Base-by-base conservation (phyloP, 352 stramenopile species). In the Phytophthora pisi region DNA sequence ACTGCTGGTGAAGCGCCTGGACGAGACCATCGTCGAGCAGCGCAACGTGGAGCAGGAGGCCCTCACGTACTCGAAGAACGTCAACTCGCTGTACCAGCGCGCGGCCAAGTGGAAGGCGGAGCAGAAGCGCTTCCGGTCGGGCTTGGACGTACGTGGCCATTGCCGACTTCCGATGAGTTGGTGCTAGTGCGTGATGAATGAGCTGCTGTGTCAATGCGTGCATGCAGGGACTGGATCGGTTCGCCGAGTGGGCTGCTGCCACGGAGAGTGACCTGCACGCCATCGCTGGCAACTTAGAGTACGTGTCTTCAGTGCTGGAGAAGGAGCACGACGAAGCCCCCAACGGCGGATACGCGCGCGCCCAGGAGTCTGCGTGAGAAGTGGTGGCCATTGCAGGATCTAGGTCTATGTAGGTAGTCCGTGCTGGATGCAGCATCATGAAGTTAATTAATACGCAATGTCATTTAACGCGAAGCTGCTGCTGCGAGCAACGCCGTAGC, bases 241-340 rank as follows among this genome's bases (percentile, higher is more conserved):
- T 92, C 68, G 77, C 76, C 13, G 72, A 80, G 36, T 92, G 84
- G 84, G 81, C 84, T 10, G 65, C 53, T 2, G 43, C 62, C 18
- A 75, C 76, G 0, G 81, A 92, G 55, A 72, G 43, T 11, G 78
- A 87, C 55, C 61, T 92, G 46, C 76, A 81, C 38, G 68, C 63
- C 4, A 79, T 92, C 47, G 78, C 84, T 46, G 78, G 81, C 13
- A 92, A 92, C 36, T 64, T 90, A 24, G 84, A 92, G 62, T 90
- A 92, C 57, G 79, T 92, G 15, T 85, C 69, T 55, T 66, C 80
- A 11, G 84, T 92, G 40, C 71, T 92, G 40, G 81, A 92, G 60
- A 84, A 81, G 47, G 78, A 87, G 42, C 65, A 78, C 47, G 69
- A 78, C 38, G 38, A 13, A 3, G 50, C 51, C 18, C 49, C 62